phyloP scores from a whole-genome alignment of 352 stramenopile genomes.

The Pythium rishiriense region DNA sequence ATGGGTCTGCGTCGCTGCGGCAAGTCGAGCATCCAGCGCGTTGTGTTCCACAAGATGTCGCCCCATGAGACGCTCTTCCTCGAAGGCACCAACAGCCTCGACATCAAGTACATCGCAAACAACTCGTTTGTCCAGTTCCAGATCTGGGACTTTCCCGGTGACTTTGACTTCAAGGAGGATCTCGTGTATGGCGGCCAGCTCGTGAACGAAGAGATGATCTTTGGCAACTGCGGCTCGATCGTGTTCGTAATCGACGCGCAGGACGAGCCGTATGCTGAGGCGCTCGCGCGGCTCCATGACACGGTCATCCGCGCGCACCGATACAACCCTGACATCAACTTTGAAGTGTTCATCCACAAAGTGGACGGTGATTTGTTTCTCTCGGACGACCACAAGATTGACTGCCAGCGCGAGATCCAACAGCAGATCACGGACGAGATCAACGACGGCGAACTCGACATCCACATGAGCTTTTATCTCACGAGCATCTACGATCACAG shows the following conservation, averaged over 20 bases:
- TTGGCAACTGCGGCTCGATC: conserved; percentile 90
- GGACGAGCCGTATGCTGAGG: conserved; percentile 90
- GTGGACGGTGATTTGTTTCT: conserved; percentile 98
- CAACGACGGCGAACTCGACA: conserved; percentile 92
- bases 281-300: conserved; percentile 85
- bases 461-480: conserved; percentile 92
- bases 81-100: conserved; percentile 83
- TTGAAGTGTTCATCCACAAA: conserved; percentile 99
- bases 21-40: conserved; percentile 92
- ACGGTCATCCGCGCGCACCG: conserved; percentile 83
- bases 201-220: conserved; percentile 92
- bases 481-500: conserved; percentile 95
- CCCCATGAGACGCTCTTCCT: conserved; percentile 98
- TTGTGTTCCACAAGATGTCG: conserved; percentile 99
- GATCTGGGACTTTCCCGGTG: conserved; percentile 98
- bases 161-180: conserved; percentile 92
- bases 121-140: conserved; percentile 98
- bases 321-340: conserved; percentile 95
- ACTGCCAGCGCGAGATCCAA: conserved; percentile 98
- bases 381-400: conserved; percentile 98
- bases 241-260: conserved; percentile 99
- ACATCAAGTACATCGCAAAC: conserved; percentile 97
- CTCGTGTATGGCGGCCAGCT: conserved; percentile 87
- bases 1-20: conserved; percentile 94
- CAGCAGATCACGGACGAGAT: conserved; percentile 97